These are phyloP conservation scores for Papilionanthe hybrid DNA, from an alignment of 116 monocot genomes.

Conservation along the genomic window DNA sequence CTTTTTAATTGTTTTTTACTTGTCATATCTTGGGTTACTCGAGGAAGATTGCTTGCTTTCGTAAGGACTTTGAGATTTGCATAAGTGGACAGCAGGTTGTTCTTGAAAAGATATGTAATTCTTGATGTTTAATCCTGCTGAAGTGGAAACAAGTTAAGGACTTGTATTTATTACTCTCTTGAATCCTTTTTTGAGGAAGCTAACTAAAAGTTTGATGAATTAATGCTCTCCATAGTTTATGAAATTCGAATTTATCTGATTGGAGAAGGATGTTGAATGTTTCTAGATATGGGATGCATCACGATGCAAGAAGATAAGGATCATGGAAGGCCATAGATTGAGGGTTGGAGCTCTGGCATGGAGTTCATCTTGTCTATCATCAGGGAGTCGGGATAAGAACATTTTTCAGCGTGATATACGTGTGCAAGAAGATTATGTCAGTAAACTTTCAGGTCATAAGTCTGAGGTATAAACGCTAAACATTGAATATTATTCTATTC, in stretches of 20 bases:
- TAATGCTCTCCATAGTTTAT: not conserved
- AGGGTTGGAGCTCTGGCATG: slow-evolving; percentile 91
- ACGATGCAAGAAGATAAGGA: slow-evolving; percentile 70
- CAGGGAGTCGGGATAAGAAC: slow-evolving; percentile 84
- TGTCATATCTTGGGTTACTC: not conserved
- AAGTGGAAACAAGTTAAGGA: not conserved
- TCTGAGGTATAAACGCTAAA: slow-evolving; percentile 60
- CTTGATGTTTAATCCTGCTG: not conserved
- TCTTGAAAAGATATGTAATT: not conserved
- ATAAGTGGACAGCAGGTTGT: not conserved
- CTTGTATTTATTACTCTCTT: not conserved
- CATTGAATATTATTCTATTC: not conserved
- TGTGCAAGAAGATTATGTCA: slow-evolving; percentile 79
- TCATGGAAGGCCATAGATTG: slow-evolving; percentile 78
- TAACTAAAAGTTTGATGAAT: not conserved
- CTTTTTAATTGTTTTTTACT: slow-evolving; percentile 1
- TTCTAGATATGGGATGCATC: slow-evolving; percentile 95
- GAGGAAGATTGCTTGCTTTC: not conserved
- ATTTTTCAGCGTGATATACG: slow-evolving; percentile 97
- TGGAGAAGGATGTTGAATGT: not conserved
- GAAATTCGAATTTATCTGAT: not conserved
- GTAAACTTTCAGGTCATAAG: slow-evolving; percentile 84
- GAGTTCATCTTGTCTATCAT: slow-evolving; percentile 89
- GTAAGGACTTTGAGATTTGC: not conserved
- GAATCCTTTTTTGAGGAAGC: not conserved